Evolutionary conservation across 2,329 filamentous ascomycete species (phyloP), one percentile per base, ranked within the genome.

Genomic region (Ophiosphaerella herpotricha): DNA sequence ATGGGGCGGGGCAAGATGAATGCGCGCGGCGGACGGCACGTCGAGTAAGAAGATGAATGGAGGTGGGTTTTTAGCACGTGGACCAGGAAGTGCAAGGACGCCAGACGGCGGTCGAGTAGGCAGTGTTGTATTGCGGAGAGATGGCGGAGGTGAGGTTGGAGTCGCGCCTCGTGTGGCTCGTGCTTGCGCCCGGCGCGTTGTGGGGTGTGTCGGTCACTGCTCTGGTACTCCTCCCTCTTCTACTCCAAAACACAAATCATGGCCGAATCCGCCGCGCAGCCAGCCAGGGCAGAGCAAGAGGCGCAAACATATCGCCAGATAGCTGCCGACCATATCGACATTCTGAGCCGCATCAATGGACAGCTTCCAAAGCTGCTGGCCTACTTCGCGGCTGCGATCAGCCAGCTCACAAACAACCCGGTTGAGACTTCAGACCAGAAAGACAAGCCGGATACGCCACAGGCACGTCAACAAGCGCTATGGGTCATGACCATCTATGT

Each of bases 311-410:
- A 72, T 52, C 60, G 58, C 49, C 57, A 68, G 34, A 63, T 61
- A 43, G 67, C 68, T 26, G 64, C 68, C 14, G 49, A 61, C 23
- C 67, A 70, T 46, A 73, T 73, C 51, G 64, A 63, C 44, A 61
- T 57, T 8, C 63, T 72, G 36, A 66, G 56, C 46, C 55, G 59
- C 37, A 62, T 71, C 39, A 67, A 67, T 45, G 55, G 53, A 41
- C 60, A 63, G 47, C 51, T 70, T 16, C 67, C 65, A 33, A 56
- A 60, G 40, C 54, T 87, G 35, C 88, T 95, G 70, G 89, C 89
- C 57, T 91, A 86, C 49, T 90, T 95, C 65, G 83, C 96, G 48
- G 88, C 86, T 60, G 84, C 87, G 36, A 89, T 96, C 61, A 91
- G 95, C 75, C 83, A 70, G 35, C 80, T 71, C 42, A 71, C 67